A percentile compares a stretch with the other conserved stretches of the same genome.
These are phyloP conservation scores for Pythium scleroteichum DNA, from an alignment of 352 stramenopile species.

Conservation along the genomic window DNA sequence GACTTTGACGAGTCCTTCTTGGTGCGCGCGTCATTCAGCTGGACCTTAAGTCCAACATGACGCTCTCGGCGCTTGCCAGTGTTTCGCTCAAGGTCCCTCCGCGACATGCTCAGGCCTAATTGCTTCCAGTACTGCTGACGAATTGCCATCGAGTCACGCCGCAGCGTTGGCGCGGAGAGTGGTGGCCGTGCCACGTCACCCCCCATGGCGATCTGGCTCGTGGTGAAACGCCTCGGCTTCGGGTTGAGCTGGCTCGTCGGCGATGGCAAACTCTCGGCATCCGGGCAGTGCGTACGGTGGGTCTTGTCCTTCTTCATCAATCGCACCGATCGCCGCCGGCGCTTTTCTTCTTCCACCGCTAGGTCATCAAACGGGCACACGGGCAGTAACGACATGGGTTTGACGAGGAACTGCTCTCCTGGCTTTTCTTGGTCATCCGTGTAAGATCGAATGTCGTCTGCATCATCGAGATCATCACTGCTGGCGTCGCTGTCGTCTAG, in stretches of 20 bases:
- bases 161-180: conserved; percentile 39
- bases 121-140: conserved; percentile 88
- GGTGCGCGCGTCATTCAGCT: conserved; percentile 61
- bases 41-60: conserved; percentile 72
- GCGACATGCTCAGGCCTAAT: conserved; percentile 76
- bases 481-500: conserved; percentile 36
- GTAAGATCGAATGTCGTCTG: conserved; percentile 36
- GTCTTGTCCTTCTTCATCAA: conserved; percentile 49
- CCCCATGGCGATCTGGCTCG: conserved; percentile 15
- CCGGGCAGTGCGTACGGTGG: conserved; percentile 36
- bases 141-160: conserved; percentile 82
- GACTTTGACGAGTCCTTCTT: conserved; percentile 51
- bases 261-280: conserved; percentile 63
- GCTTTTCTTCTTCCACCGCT: conserved; percentile 77
- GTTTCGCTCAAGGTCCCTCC: conserved; percentile 79
- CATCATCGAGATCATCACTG: conserved; percentile 25
- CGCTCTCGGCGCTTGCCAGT: conserved; percentile 64
- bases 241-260: conserved; percentile 37
- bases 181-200: conserved; percentile 20
- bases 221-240: conserved; percentile 16
- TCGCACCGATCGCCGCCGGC: conserved; percentile 48
- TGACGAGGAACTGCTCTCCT: conserved; percentile 46
- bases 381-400: conserved; percentile 71
- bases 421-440: conserved; percentile 25
- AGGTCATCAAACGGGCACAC: conserved; percentile 79